Evolutionary conservation across 352 stramenopile genomes (phyloP).

Genomic region (Pseudoperonospora humuli): DNA sequence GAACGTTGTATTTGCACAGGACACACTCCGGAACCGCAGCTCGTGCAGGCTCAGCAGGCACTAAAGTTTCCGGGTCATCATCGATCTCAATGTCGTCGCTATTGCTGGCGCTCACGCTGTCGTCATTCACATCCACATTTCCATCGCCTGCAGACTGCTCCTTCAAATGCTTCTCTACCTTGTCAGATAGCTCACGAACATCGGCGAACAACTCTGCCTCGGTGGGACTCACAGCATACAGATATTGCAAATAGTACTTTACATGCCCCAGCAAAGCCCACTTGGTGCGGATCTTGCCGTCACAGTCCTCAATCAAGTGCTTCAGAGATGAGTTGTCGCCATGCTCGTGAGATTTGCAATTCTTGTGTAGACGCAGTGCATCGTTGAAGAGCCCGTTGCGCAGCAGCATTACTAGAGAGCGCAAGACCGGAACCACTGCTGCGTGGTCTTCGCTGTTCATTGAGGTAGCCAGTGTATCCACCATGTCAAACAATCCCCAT

Average conservation of each 20-base stretch:
- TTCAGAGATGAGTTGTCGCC: constrained; percentile 22
- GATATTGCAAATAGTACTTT: constrained; percentile 68
- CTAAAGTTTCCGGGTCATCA: constrained; percentile 5
- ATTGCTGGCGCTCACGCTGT: constrained; percentile 8
- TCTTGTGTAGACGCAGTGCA: constrained; percentile 18
- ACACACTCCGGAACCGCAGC: constrained; percentile 33
- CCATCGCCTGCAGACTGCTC: constrained; percentile 4
- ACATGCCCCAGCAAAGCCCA: constrained; percentile 47
- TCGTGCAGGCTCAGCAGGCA: constrained; percentile 7
- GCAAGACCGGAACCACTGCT: constrained; percentile 48
- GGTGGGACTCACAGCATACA: constrained; percentile 60
- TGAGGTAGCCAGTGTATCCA: constrained; percentile 53
- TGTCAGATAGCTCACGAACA: constrained; percentile 33
- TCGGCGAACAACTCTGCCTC: constrained; percentile 61
- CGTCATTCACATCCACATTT: constrained; percentile 4
- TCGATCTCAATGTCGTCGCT: constrained; percentile 20
- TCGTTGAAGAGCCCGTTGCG: constrained; percentile 53
- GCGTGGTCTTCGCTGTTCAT: constrained; percentile 82
- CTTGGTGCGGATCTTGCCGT: constrained; percentile 43
- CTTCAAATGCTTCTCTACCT: constrained; percentile 36
- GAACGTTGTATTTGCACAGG: constrained; percentile 74
- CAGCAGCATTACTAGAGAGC: constrained; percentile 44
- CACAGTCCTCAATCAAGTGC: constrained; percentile 32
- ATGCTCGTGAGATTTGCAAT: constrained; percentile 9
- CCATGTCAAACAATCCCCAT: constrained; percentile 64